Evolutionary conservation across 345 rosid genomes (phyloP).

Genomic region (Fremontodendron californicum): DNA sequence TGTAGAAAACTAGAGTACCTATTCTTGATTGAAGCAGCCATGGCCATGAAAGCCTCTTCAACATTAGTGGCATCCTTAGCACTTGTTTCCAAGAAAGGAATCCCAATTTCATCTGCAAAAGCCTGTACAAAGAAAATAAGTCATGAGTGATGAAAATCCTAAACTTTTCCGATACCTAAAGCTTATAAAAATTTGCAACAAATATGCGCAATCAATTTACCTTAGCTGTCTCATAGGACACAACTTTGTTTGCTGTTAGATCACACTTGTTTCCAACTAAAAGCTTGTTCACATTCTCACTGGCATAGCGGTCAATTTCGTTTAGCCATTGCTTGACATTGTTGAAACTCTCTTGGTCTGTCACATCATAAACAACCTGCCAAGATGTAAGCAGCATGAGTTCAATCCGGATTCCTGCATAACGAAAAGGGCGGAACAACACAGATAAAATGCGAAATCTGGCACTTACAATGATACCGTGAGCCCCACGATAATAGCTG

Average conservation of each 20-base stretch:
- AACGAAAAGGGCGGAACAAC: neutral
- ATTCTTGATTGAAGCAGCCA: conserved; percentile 66
- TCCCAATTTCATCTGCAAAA: conserved; percentile 73
- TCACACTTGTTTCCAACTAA: conserved; percentile 74
- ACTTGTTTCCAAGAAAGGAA: conserved; percentile 77
- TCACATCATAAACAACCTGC: conserved; percentile 72
- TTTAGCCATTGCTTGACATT: conserved; percentile 77
- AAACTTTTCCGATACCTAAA: neutral
- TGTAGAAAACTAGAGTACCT: conserved; percentile 29
- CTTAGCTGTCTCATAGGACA: conserved; percentile 64
- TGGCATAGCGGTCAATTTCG: conserved; percentile 72
- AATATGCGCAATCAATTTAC: conserved; percentile 22
- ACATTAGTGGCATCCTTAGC: conserved; percentile 68
- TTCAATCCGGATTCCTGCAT: neutral
- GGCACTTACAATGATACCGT: conserved; percentile 60
- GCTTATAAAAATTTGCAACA: neutral
- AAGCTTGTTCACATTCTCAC: conserved; percentile 75
- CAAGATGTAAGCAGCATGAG: conserved; percentile 7
- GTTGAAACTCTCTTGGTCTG: conserved; percentile 78
- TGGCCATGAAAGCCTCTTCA: conserved; percentile 80
- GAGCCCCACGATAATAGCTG: conserved; percentile 84
- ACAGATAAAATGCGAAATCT: neutral
- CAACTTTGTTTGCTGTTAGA: conserved; percentile 63
- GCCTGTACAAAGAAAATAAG: conserved; percentile 31
- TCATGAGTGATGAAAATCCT: neutral